These are phyloP conservation scores for Ceratobasidium papillatum DNA, from an alignment of 1,284 basidiomycete species.

Conservation along the genomic window DNA sequence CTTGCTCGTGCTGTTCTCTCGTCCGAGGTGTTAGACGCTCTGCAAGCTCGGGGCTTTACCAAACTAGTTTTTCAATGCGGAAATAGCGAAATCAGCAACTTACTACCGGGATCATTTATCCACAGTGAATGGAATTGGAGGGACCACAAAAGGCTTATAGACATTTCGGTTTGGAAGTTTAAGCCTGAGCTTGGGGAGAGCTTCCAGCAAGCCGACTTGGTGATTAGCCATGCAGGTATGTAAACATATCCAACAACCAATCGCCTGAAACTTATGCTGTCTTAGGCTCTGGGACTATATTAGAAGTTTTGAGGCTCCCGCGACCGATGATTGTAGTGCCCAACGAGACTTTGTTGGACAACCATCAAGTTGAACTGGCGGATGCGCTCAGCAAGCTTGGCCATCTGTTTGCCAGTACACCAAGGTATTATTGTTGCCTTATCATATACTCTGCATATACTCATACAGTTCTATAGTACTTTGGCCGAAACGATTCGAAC, in stretches of 20 bases:
- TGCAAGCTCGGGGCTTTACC: constrained; percentile 65
- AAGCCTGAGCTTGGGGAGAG: constrained; percentile 73
- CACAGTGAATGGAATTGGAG: constrained; percentile 39
- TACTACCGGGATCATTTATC: constrained; percentile 53
- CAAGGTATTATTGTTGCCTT: constrained; percentile 59
- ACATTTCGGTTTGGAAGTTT: constrained; percentile 68
- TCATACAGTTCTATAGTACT: constrained; percentile 55
- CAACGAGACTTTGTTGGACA: constrained; percentile 88
- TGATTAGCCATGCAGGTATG: constrained; percentile 94
- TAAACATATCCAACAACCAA: neutral
- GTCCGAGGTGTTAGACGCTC: constrained; percentile 61
- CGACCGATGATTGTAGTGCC: constrained; percentile 88
- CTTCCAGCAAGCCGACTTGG: constrained; percentile 72
- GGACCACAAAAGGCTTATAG: constrained; percentile 51
- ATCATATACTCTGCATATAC: constrained; percentile 23
- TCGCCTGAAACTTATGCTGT: neutral
- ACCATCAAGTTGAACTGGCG: constrained; percentile 93
- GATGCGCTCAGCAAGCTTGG: constrained; percentile 68
- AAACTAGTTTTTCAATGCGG: constrained; percentile 80
- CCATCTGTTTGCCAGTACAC: constrained; percentile 69
- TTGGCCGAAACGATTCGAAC: constrained; percentile 62
- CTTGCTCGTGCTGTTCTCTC: constrained; percentile 74
- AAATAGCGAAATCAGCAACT: constrained; percentile 50
- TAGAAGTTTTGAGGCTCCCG: constrained; percentile 80
- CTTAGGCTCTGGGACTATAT: constrained; percentile 93